Base-by-base conservation (phyloP, 345 rosid genomes). In the Citrus cavaleriei region DNA sequence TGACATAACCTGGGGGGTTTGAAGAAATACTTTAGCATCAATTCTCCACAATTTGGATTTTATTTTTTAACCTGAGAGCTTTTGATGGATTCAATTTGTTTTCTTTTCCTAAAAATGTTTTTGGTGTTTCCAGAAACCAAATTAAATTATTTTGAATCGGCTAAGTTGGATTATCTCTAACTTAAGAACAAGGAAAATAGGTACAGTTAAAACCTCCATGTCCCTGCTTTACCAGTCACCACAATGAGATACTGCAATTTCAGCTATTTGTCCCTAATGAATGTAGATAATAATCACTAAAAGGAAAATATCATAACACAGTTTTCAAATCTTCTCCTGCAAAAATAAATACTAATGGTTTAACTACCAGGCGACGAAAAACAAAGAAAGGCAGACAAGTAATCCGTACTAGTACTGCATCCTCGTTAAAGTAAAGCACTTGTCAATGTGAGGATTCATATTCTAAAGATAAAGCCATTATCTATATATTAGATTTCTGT, bases 1-100 rank as follows among this genome's bases (percentile, higher is more conserved):
- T 59, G 91, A 87, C 96, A 89, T 89, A 89, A 86, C 93, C 87
- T 89, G 69, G 74, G 59, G 59, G 28, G 14, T 51, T 74, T 57
- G 4, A 3, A 46, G 19, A 34, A 21, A 28, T 2, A 25, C 38
- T 4, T 24, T 60, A 7, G 77, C 12, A 25, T 16, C 65, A 24
- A 60, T 72, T 59, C 8, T 58, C 14, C 7, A 30, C 3, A 21
- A 68, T 38, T 0, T 42, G 16, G 49, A 10, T 42, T 10, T 63
- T 19, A 6, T 16, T 63, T 62, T 46, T 51, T 7, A 25, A 42
- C 8, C 46, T 25, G 73, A 25, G 37, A 27, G 16, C 13, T 5
- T 42, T 69, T 42, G 49, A 42, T 42, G 49, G 8, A 46, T 40
- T 40, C 6, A 21, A 13, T 51, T 55, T 72, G 16, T 30, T 32